phyloP scores from a whole-genome alignment of 306 rosid genomes.

The Senna tora region DNA sequence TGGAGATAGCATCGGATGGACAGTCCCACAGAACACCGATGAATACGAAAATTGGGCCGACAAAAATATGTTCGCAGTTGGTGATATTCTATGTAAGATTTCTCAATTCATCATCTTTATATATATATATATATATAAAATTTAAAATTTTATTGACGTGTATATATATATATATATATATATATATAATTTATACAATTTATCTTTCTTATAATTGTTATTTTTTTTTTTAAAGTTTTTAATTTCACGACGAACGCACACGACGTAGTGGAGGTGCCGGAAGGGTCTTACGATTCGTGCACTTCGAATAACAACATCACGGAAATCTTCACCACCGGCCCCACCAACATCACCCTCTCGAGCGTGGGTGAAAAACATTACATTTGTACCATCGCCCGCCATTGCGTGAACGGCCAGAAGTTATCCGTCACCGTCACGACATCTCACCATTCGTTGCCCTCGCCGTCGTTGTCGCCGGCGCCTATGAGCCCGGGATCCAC shows the following conservation, averaged over 20 bases:
- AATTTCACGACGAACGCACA: not conserved
- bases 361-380: slow-evolving; percentile 25
- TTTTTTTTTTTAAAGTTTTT: slow-evolving; percentile 21
- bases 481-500: not conserved
- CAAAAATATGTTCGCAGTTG: slow-evolving; percentile 20
- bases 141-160: no score
- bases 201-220: no score
- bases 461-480: not conserved
- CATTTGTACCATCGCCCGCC: slow-evolving; percentile 24
- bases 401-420: slow-evolving; percentile 12
- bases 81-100: slow-evolving; percentile 41
- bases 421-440: slow-evolving; percentile 27
- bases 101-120: not conserved
- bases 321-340: not conserved
- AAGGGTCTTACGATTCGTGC: slow-evolving; percentile 32
- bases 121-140: no score
- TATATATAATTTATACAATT: no score
- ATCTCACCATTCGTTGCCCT: no score
- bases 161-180: no score
- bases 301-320: not conserved
- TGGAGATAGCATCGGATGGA: slow-evolving; percentile 50
- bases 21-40: slow-evolving; percentile 11
- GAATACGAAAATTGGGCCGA: slow-evolving; percentile 47
- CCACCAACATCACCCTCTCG: slow-evolving; percentile 3
- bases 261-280: slow-evolving; percentile 22